Percentiles rank a stretch among this genome's conserved stretches.
Conservation (phyloP, 257 asterid species). For the Apocynum venetum region DNA sequence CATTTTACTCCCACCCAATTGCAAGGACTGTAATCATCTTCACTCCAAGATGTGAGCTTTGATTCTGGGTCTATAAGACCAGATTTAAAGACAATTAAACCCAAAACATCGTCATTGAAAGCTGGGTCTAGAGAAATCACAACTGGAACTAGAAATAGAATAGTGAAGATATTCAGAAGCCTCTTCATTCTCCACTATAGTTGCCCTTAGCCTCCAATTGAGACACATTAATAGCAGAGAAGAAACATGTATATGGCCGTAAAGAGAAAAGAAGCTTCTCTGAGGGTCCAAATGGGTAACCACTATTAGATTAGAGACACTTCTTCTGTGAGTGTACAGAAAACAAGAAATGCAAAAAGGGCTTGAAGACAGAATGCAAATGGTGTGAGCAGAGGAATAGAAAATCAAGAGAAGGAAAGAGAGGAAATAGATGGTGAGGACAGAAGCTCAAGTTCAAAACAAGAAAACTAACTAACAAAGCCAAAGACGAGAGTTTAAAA, state of each 20-base stretch:
- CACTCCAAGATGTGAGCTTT: constrained; percentile 64
- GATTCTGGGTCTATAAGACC: constrained; percentile 60
- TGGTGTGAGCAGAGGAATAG: not conserved
- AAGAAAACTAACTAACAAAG: not conserved
- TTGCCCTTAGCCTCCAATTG: not conserved
- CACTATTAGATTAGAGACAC: not conserved
- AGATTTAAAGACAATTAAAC: constrained; percentile 68
- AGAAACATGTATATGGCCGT: not conserved
- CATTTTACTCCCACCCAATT: constrained; percentile 70
- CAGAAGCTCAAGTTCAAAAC: not conserved
- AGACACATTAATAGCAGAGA: not conserved
- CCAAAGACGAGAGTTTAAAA: not conserved
- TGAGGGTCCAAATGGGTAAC: not conserved
- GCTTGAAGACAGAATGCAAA: not conserved
- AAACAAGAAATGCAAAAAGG: not conserved
- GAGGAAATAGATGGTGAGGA: not conserved
- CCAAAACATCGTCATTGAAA: constrained; percentile 83
- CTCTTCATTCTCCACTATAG: not conserved
- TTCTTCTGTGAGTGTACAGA: not conserved
- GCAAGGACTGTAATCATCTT: constrained; percentile 68
- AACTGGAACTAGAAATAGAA: constrained; percentile 28
- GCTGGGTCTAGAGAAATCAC: constrained; percentile 44
- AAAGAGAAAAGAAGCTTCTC: not conserved
- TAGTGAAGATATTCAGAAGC: not conserved
- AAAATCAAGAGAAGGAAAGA: not conserved